Evolutionary conservation across 306 rosid genomes (phyloP).

Genomic region (Macrotyloma uniflorum): DNA sequence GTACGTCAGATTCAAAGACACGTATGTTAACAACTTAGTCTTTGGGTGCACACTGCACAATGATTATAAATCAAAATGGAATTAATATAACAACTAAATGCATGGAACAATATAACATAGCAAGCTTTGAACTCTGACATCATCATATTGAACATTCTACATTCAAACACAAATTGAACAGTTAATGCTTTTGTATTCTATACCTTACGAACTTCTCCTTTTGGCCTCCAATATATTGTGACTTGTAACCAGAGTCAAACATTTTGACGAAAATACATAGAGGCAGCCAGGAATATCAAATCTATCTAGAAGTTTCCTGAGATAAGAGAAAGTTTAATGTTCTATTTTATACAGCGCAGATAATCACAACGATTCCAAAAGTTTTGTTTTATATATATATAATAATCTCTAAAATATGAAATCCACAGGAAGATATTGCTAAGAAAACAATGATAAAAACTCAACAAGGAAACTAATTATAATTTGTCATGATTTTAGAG

Average conservation of each 20-base stretch:
- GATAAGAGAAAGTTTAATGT: conserved; percentile 7
- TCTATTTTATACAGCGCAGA: conserved; percentile 29
- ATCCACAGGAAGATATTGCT: neutral
- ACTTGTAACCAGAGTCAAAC: conserved; percentile 55
- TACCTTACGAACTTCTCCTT: conserved; percentile 67
- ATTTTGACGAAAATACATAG: conserved; percentile 46
- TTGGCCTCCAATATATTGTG: conserved; percentile 55
- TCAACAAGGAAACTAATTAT: neutral
- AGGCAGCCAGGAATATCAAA: conserved; percentile 27
- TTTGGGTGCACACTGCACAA: neutral
- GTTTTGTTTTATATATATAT: neutral
- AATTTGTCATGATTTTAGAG: neutral
- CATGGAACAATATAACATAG: neutral
- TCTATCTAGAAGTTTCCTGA: conserved; percentile 33
- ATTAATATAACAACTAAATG: neutral
- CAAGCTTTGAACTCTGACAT: neutral
- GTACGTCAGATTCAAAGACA: conserved; percentile 22
- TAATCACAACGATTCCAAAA: neutral
- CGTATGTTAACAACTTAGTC: conserved; percentile 16
- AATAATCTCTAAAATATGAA: neutral
- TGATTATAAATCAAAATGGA: neutral
- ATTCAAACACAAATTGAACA: neutral
- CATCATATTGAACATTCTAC: neutral
- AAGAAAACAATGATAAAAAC: neutral
- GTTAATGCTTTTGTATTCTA: neutral